These are phyloP conservation scores for Eutrema yunnanense DNA, from an alignment of 345 rosid genomes.

Conservation along the genomic window DNA sequence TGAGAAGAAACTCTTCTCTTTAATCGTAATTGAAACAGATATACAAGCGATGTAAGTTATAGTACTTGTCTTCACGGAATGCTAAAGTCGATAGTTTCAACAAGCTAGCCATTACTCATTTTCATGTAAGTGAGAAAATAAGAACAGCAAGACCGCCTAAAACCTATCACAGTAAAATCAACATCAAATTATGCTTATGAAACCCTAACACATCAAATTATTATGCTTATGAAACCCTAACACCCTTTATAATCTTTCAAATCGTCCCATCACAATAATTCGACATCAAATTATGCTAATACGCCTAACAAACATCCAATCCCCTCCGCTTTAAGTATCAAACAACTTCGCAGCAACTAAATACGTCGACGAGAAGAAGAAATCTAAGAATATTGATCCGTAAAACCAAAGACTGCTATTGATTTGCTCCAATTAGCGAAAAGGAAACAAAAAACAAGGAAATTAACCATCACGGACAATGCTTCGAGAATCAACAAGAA, in stretches of 20 bases:
- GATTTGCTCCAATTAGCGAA: background rate
- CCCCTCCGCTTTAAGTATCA: background rate
- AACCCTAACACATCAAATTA: background rate
- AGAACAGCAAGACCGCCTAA: background rate
- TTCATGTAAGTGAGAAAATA: background rate
- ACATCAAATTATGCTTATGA: background rate
- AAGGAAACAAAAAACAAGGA: background rate
- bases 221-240: background rate
- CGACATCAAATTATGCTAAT: background rate
- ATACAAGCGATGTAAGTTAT: background rate
- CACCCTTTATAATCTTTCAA: background rate
- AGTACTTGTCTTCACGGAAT: background rate
- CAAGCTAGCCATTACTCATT: background rate
- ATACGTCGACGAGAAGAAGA: background rate
- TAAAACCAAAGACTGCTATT: background rate
- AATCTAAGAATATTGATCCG: background rate
- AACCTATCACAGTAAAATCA: background rate
- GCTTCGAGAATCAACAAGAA: conserved; percentile 2
- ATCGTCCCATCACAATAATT: background rate
- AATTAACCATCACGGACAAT: background rate
- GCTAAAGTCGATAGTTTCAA: background rate
- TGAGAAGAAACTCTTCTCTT: background rate
- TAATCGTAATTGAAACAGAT: background rate
- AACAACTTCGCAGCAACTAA: conserved; percentile 2
- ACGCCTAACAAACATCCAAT: background rate